These are phyloP conservation scores for Aspergillus asperescens DNA, from an alignment of 495 filamentous ascomycete genomes.

Conservation along the genomic window DNA sequence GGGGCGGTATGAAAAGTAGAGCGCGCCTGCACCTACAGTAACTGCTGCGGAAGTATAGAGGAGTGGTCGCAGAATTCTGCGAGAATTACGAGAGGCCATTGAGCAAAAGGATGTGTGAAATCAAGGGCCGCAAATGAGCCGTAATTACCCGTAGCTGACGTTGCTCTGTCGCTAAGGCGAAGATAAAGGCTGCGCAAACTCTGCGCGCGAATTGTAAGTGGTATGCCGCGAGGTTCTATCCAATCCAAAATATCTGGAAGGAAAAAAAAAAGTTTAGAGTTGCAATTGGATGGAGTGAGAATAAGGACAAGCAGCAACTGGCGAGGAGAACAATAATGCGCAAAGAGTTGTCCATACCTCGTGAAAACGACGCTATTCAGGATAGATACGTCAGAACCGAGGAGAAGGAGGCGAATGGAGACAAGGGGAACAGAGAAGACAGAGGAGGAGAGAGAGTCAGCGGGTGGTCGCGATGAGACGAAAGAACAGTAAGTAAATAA, in stretches of 20 bases:
- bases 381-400: background rate
- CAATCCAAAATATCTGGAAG: background rate
- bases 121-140: background rate
- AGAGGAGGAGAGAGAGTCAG: conserved; percentile 17
- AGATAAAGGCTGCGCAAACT: background rate
- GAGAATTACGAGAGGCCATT: conserved; percentile 57
- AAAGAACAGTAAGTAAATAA: background rate
- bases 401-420: conserved; percentile 4
- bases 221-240: background rate
- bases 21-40: conserved; percentile 52
- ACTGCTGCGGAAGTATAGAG: conserved; percentile 57
- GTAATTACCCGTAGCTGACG: background rate
- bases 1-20: conserved; percentile 78
- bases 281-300: background rate
- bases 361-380: background rate
- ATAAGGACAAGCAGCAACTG: background rate
- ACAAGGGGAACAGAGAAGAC: conserved; percentile 10
- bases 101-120: conserved; percentile 12
- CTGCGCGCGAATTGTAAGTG: background rate
- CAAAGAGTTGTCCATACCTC: background rate
- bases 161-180: background rate
- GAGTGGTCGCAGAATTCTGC: conserved; percentile 53
- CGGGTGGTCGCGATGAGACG: conserved; percentile 18
- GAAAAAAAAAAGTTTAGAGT: background rate
- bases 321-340: background rate